Conservation (phyloP, 73 alveolate genomes). For the Paramecium bursaria region DNA sequence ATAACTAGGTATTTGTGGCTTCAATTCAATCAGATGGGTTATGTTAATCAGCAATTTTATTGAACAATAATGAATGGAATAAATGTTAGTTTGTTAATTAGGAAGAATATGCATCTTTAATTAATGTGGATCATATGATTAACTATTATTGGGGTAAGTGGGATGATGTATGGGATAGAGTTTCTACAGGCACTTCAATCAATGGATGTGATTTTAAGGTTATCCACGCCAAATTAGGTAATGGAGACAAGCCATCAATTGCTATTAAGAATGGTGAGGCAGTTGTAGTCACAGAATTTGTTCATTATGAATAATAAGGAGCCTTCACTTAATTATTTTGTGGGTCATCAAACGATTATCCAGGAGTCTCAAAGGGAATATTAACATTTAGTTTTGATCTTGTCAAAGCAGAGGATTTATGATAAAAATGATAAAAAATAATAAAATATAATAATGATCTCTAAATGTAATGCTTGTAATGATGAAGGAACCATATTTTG, state of each 20-base stretch:
- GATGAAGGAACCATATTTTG: constrained; percentile 13
- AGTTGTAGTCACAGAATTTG: neutral
- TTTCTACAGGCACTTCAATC: neutral
- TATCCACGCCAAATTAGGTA: neutral
- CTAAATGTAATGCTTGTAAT: constrained; percentile 36
- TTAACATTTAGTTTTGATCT: neutral
- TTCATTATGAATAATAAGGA: neutral
- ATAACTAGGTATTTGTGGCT: neutral
- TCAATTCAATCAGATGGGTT: neutral
- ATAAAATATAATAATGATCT: constrained; percentile 15
- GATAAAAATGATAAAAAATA: no score
- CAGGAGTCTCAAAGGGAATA: neutral
- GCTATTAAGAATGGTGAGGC: neutral
- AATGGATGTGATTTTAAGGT: constrained; percentile 3
- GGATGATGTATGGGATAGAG: neutral
- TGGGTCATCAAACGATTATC: neutral
- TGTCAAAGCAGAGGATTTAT: neutral
- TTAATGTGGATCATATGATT: neutral
- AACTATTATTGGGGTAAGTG: neutral
- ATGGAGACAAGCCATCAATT: neutral
- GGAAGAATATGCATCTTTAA: neutral
- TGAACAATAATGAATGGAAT: constrained; percentile 7
- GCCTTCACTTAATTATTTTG: neutral
- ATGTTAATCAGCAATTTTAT: neutral
- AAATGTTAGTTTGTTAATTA: neutral